phyloP scores from a whole-genome alignment of 257 asterid species.

The Leonotis leonurus region DNA sequence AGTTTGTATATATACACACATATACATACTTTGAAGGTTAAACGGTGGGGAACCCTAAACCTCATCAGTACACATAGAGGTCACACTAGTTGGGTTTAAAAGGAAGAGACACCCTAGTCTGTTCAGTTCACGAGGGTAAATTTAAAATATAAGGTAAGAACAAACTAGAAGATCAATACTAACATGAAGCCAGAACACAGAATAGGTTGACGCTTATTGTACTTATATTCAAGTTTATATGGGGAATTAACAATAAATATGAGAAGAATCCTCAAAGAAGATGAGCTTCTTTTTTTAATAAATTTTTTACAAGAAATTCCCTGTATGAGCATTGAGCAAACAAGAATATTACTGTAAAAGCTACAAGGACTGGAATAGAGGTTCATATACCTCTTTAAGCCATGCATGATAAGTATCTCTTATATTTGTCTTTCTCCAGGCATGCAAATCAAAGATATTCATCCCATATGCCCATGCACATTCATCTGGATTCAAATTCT shows the following conservation, averaged over 20 bases:
- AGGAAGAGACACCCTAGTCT: neutral
- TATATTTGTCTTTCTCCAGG: constrained; percentile 74
- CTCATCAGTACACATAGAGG: too few species aligned
- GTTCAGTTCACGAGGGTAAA: neutral
- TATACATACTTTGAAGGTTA: neutral
- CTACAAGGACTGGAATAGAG: neutral
- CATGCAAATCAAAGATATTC: constrained; percentile 80
- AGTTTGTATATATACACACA: neutral
- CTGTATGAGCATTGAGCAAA: neutral
- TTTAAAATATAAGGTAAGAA: neutral
- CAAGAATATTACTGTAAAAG: neutral
- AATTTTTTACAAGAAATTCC: neutral
- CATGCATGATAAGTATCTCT: constrained; percentile 78
- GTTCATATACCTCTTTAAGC: constrained; percentile 63
- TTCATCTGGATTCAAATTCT: constrained; percentile 73
- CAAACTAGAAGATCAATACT: neutral
- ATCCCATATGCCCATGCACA: constrained; percentile 99
- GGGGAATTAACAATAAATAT: neutral
- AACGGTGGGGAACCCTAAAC: neutral
- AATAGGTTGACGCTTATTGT: neutral
- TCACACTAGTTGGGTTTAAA: neutral
- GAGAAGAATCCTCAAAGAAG: neutral
- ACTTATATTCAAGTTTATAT: neutral
- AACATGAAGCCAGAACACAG: neutral
- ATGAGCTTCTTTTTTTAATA: neutral